Evolutionary conservation across 129 eudicot genomes (phyloP).

Genomic region (Arctium lappa): DNA sequence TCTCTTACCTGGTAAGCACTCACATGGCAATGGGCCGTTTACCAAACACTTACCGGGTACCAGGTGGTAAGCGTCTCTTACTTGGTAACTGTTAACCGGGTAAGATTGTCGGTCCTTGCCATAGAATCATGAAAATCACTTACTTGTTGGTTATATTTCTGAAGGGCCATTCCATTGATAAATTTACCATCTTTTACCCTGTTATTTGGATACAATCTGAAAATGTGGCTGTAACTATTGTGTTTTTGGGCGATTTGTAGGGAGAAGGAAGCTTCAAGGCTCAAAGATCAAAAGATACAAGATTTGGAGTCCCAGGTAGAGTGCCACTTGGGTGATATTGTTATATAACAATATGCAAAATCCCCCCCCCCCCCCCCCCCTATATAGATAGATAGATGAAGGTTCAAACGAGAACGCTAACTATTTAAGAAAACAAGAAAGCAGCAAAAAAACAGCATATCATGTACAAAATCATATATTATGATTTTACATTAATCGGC

Average conservation of each 20-base stretch:
- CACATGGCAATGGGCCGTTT: too few relatives aligned
- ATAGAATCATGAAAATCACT: background rate
- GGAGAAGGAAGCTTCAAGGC: slow-evolving; percentile 55
- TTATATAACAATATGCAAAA: background rate
- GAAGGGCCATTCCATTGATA: background rate
- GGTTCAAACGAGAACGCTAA: too few relatives aligned
- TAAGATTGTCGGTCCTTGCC: too few relatives aligned
- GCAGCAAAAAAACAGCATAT: too few relatives aligned
- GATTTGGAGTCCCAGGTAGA: slow-evolving; percentile 83
- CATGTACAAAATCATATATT: too few relatives aligned
- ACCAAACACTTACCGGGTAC: too few relatives aligned
- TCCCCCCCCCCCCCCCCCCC: background rate
- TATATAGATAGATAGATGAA: too few relatives aligned
- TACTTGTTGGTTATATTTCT: background rate
- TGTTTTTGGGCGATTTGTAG: slow-evolving; percentile 34
- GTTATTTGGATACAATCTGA: background rate
- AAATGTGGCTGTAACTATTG: background rate
- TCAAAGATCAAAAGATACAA: slow-evolving; percentile 67
- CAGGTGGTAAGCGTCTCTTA: too few relatives aligned
- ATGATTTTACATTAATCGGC: too few relatives aligned
- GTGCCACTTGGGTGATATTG: background rate
- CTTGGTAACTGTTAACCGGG: too few relatives aligned
- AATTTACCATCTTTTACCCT: background rate
- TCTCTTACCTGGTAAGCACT: too few relatives aligned
- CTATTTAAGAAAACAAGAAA: too few relatives aligned